Base-by-base conservation (phyloP, 2,329 filamentous ascomycete genomes). In the Drechslera avenae region DNA sequence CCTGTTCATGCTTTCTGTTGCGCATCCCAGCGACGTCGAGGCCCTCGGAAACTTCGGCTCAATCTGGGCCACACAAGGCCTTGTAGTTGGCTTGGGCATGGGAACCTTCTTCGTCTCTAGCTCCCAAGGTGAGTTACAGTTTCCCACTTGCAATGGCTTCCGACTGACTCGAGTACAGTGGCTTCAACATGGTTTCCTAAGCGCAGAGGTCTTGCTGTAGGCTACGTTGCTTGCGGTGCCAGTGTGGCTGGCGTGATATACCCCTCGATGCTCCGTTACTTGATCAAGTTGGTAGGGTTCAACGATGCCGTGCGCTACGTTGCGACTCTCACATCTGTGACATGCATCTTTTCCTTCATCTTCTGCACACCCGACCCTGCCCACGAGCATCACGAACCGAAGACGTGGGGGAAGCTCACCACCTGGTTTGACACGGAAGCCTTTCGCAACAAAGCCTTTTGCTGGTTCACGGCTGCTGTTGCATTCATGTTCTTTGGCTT, bases 91-190 rank as follows among this genome's bases (percentile, higher is more conserved):
- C 4, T 50, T 80, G 8, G 79, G 79, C 8, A 81, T 81, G 78
- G 73, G 77, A n/a, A 80, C 78, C 56, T 80, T 79, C 64, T 81
- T 81, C 56, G 79, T 81, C 4, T 75, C 75, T 18, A 79, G 78
- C 54, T 80, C 78, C 18, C 78, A 80, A 68, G 72, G 77, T 79
- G 72, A 50, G 73, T 64, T 8, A 12, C 4, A 4, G 26, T 12
- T 21, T 12, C 10, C 10, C 5, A 3, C 16, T 18, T 16, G 21
- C n/a, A 21, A 17, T 1, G 16, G 5, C 1, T 17, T 40, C 5
- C 28, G 4, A 30, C 37, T 44, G 19, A 55, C 46, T 5, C 30
- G 16, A 26, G 52, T 61, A 48, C 50, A 80, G 78, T 80, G 43
- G 77, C 76, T 33, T 72, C 77, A 2, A 79, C 78, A 17, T 81